Percentiles rank a stretch among this genome's conserved stretches.
Evolutionary conservation across 306 rosid genomes (phyloP).

Genomic region (Acacia crassicarpa): DNA sequence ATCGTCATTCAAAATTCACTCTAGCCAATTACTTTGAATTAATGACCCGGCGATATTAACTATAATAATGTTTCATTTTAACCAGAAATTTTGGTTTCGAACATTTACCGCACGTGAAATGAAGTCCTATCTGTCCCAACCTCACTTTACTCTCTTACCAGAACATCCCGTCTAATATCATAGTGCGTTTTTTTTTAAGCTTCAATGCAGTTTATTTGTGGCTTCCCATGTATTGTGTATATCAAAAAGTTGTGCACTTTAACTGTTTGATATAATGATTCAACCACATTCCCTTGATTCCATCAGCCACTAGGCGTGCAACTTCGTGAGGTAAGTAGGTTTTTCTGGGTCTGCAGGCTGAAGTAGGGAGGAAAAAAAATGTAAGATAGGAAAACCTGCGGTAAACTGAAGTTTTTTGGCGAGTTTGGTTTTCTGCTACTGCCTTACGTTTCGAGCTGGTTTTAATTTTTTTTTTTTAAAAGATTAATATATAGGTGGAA

Average conservation of each 20-base stretch:
- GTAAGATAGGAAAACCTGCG: neutral
- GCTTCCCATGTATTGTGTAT: neutral
- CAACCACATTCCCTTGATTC: neutral
- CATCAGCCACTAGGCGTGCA: neutral
- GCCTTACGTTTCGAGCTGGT: neutral
- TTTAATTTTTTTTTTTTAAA: neutral
- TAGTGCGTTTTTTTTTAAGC: neutral
- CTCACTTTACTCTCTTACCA: too few relatives aligned
- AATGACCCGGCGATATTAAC: neutral
- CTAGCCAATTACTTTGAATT: neutral
- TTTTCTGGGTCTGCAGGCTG: neutral
- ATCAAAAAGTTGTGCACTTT: neutral
- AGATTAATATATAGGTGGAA: neutral
- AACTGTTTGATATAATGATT: conserved; percentile 10
- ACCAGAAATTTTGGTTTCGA: neutral
- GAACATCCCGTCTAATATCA: too few relatives aligned
- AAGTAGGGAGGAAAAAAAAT: neutral
- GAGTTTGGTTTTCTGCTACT: neutral
- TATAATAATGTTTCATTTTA: neutral
- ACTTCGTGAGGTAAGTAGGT: neutral
- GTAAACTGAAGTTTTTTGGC: neutral
- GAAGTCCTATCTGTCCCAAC: neutral
- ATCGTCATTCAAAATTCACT: neutral
- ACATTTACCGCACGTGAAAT: too few relatives aligned
- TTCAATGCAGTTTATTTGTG: neutral